A percentile compares a stretch with the other conserved stretches of the same genome.
Conservation (phyloP, 805 yeast genomes). For the Candida germanica region DNA sequence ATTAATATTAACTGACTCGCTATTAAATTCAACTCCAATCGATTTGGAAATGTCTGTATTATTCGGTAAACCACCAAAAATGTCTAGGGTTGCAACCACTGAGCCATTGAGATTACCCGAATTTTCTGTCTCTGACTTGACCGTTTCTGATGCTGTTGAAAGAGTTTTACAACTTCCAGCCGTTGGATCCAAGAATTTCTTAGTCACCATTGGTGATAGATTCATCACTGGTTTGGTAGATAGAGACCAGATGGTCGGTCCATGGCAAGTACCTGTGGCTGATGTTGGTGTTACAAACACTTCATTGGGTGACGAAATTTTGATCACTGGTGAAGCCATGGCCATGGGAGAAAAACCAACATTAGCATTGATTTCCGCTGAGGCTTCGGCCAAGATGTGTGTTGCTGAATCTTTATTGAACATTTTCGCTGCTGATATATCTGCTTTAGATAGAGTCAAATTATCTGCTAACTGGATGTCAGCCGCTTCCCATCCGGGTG, state of each 20-base stretch:
- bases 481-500: conserved; percentile 91
- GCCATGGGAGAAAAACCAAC: conserved; percentile 97
- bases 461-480: conserved; percentile 99
- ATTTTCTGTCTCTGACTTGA: conserved; percentile 30
- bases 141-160: conserved; percentile 61
- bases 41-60: conserved; percentile 93
- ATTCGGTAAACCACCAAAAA: conserved; percentile 96
- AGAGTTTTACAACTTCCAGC: conserved; percentile 88
- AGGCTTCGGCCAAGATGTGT: conserved; percentile 91
- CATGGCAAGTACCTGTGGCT: conserved; percentile 99
- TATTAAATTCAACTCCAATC: conserved; percentile 80
- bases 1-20: conserved; percentile 73
- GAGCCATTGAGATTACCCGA: conserved; percentile 51
- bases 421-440: conserved; percentile 84
- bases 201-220: conserved; percentile 98
- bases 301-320: conserved; percentile 70
- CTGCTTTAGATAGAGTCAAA: conserved; percentile 69
- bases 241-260: conserved; percentile 98
- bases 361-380: conserved; percentile 80
- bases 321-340: conserved; percentile 91
- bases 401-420: conserved; percentile 94
- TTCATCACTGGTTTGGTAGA: conserved; percentile 96
- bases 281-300: conserved; percentile 97
- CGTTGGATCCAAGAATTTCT: conserved; percentile 91
- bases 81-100: conserved; percentile 73